A percentile compares a stretch with the other conserved stretches of the same genome.
These are phyloP conservation scores for Barnettozyma siamensis DNA, from an alignment of 805 yeast species.

Conservation along the genomic window DNA sequence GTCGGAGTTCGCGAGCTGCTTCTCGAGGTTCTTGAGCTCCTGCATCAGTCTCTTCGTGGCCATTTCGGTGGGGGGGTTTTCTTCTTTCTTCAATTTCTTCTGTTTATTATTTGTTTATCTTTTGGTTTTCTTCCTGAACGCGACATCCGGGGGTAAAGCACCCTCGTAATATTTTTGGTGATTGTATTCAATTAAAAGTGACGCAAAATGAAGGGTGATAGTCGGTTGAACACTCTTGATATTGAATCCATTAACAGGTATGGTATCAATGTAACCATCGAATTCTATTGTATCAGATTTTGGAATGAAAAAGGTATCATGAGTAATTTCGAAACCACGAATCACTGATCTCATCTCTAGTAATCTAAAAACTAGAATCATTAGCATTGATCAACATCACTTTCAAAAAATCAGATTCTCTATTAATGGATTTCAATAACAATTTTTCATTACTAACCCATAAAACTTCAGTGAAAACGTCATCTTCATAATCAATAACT, in stretches of 20 bases:
- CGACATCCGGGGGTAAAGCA: neutral
- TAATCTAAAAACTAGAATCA: conserved; percentile 30
- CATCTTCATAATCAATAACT: conserved; percentile 37
- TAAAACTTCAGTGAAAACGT: conserved; percentile 55
- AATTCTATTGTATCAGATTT: conserved; percentile 36
- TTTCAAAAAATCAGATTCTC: conserved; percentile 62
- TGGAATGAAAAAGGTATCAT: conserved; percentile 55
- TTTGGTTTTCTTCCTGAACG: neutral
- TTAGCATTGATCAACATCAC: conserved; percentile 47
- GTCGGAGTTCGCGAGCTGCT: conserved; percentile 21
- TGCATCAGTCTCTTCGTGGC: conserved; percentile 31
- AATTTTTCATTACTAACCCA: conserved; percentile 59
- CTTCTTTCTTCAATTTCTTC: neutral
- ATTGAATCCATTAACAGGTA: conserved; percentile 52
- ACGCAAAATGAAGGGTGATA: too few species aligned
- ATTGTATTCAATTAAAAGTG: too few species aligned
- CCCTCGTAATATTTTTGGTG: too few species aligned
- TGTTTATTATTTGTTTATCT: conserved; percentile 2
- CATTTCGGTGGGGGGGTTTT: conserved; percentile 10
- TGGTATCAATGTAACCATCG: conserved; percentile 80
- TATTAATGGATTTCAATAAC: conserved; percentile 53
- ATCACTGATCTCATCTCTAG: conserved; percentile 43
- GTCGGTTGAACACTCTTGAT: too few species aligned
- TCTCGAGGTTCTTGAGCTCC: conserved; percentile 29
- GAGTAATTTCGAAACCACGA: conserved; percentile 79